Conservation (phyloP, 140 eudicot genomes). For the Anethum foeniculum region DNA sequence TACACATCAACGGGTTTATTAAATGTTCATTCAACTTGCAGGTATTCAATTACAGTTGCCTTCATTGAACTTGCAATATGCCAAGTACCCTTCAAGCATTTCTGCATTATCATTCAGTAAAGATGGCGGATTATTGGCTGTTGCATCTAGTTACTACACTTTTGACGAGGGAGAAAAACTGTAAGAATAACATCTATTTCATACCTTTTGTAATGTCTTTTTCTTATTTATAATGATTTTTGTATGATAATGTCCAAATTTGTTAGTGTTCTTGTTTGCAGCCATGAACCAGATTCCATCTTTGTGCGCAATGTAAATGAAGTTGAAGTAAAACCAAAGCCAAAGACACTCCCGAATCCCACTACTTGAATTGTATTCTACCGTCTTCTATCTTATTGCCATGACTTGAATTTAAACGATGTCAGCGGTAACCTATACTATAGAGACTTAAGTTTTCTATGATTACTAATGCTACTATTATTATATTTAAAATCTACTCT, state of each 20-base stretch:
- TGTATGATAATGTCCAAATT: background rate
- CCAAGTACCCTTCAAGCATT: conserved; percentile 89
- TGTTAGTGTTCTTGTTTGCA: conserved; percentile 23
- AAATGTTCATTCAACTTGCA: background rate
- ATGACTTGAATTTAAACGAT: background rate
- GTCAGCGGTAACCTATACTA: background rate
- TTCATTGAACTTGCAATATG: conserved; percentile 40
- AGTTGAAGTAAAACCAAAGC: conserved; percentile 94
- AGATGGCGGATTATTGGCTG: conserved; percentile 86
- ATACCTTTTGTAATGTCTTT: background rate
- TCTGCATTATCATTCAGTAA: conserved; percentile 93
- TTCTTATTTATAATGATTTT: background rate
- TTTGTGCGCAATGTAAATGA: conserved; percentile 84
- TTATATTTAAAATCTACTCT: background rate
- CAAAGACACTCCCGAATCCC: conserved; percentile 66
- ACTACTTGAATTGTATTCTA: conserved; percentile 28
- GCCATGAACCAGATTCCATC: conserved; percentile 88
- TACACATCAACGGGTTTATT: background rate
- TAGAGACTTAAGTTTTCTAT: background rate
- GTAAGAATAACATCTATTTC: conserved; percentile 29
- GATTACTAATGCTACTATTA: too few relatives aligned
- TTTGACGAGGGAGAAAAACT: conserved; percentile 86
- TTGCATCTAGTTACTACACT: conserved; percentile 95
- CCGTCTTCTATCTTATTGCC: background rate
- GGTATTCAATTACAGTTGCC: background rate